Evolutionary conservation across 2,329 filamentous ascomycete genomes (phyloP), one percentile per base, ranked within the genome.

Genomic region (Capronia americana): DNA sequence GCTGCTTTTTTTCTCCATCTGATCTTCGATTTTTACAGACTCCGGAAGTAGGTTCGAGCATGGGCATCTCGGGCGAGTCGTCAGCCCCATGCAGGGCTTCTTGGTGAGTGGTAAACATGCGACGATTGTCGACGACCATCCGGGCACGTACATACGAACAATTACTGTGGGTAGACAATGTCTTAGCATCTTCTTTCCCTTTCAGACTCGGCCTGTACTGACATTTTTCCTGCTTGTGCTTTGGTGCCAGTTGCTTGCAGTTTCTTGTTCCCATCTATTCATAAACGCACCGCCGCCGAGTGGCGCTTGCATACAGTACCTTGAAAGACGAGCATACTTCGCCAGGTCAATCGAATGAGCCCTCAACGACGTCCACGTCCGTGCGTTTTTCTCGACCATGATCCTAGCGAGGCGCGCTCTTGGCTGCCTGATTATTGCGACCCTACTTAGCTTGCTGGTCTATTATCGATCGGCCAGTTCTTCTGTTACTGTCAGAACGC

Each of bases 381-480:
- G 46, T 64, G 56, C 61, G 58, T 55, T 53, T 64, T 32, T 61
- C 63, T 64, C 28, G 53, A 65, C 57, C 53, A 70, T 70, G 68
- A 56, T 68, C 61, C 68, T 60, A 24, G 61, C 34, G 51, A 64
- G 63, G 51, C 68, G 66, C 54, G 61, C 53, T 54, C 41, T 60
- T 41, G 60, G 64, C 55, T 70, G 57, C 38, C 60, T 70, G 44
- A 30, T 61, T 14, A 20, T 70, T 10, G 57, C 60, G 28, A 61
- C 60, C 53, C 28, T 66, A 20, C 4, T 66, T 53, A 61, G 32
- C 46, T 41, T 68, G 20, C 51, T 68, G 4, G 3, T 68, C 53
- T 70, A 68, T 38, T 70, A 68, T 53, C 63, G 61, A 46, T 61
- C 65, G 10, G 46, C 41, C 32, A 70, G 63, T 44, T 32, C 57